Conservation (phyloP, 345 rosid species). For the Ceriops decandra region DNA sequence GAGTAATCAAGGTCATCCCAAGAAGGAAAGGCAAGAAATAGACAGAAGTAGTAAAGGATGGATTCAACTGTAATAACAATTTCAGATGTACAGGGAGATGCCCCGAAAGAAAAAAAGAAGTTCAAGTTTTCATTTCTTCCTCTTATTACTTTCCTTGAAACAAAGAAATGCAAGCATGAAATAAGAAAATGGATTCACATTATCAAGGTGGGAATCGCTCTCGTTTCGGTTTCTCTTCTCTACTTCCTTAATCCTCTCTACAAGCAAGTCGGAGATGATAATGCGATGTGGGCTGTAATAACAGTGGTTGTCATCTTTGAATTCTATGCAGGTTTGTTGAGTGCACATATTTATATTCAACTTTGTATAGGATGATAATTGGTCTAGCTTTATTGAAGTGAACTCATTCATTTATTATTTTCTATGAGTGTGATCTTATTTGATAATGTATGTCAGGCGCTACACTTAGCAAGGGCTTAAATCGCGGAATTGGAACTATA, state of each 20-base stretch:
- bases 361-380: neutral
- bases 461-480: constrained; percentile 65
- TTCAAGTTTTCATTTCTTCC: neutral
- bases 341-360: neutral
- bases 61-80: constrained; percentile 38
- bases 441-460: constrained; percentile 42
- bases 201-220: constrained; percentile 59
- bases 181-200: constrained; percentile 46
- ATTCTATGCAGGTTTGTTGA: constrained; percentile 58
- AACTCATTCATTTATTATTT: neutral
- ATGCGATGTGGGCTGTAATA: constrained; percentile 83
- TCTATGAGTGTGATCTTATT: neutral
- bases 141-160: constrained; percentile 17
- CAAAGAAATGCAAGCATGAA: constrained; percentile 18
- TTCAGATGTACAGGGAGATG: constrained; percentile 23
- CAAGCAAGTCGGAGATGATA: constrained; percentile 49
- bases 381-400: neutral
- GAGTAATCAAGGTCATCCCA: neutral
- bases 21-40: neutral
- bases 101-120: constrained; percentile 14
- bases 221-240: constrained; percentile 57
- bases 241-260: constrained; percentile 54
- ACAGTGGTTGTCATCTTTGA: constrained; percentile 73
- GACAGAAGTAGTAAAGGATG: constrained; percentile 15
- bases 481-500: constrained; percentile 61